Conservation (phyloP, 257 asterid genomes). For the Solanum habrochaites region DNA sequence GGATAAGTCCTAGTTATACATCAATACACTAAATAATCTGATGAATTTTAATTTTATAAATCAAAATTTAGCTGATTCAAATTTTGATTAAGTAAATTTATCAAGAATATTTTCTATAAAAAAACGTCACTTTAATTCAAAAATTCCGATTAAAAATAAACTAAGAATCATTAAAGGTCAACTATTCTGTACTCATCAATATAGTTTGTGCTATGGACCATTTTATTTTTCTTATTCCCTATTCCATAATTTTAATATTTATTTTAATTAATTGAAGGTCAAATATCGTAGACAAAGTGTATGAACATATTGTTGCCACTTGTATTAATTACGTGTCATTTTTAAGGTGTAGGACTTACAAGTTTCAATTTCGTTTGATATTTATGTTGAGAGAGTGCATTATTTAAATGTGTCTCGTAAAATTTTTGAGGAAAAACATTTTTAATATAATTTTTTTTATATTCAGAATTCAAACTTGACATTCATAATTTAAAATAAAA, state of each 20-base stretch:
- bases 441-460: no score
- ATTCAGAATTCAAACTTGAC: no score
- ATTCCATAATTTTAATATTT: neutral
- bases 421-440: accelerated
- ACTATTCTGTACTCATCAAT: neutral
- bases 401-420: no score
- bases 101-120: neutral
- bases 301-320: neutral
- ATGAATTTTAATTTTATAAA: no score
- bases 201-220: neutral
- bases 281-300: neutral
- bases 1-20: no score
- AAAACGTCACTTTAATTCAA: neutral
- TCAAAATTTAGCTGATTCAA: neutral
- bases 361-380: neutral
- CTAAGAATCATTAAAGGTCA: neutral
- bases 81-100: no score
- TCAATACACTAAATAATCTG: no score
- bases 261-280: neutral
- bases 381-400: accelerated
- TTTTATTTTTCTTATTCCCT: neutral
- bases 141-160: neutral
- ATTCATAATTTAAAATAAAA: no score
- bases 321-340: neutral
- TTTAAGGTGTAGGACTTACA: neutral